A percentile compares a stretch with the other conserved stretches of the same genome.
These are phyloP conservation scores for Nakazawaea laoshanensis DNA, from an alignment of 805 yeast genomes.

Conservation along the genomic window DNA sequence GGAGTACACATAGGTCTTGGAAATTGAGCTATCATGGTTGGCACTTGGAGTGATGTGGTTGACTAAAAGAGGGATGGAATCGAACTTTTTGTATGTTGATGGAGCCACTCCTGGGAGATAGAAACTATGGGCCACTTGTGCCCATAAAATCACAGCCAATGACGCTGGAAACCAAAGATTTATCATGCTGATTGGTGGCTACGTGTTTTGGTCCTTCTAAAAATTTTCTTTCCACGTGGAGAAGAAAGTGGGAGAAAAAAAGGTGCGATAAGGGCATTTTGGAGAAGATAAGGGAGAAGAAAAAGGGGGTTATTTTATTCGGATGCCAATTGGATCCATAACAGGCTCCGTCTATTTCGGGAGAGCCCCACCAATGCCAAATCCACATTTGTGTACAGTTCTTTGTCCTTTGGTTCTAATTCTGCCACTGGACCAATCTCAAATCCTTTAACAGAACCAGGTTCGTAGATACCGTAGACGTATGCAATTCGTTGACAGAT, in stretches of 20 bases:
- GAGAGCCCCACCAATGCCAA: conserved; percentile 2
- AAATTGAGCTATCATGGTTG: conserved; percentile 28
- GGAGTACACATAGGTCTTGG: conserved; percentile 56
- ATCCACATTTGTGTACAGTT: neutral
- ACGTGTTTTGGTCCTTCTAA: neutral
- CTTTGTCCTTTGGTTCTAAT: neutral
- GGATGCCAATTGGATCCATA: conserved; percentile 8
- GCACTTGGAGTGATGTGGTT: conserved; percentile 84
- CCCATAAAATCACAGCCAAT: conserved; percentile 11
- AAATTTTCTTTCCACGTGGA: neutral
- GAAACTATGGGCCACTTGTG: conserved; percentile 39
- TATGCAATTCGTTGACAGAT: conserved; percentile 29
- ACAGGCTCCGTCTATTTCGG: conserved; percentile 18
- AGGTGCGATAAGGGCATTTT: too few relatives aligned
- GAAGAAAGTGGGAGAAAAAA: too few relatives aligned
- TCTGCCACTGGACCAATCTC: too few relatives aligned
- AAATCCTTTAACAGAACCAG: conserved; percentile 1
- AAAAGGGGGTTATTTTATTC: too few relatives aligned
- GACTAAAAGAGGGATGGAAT: conserved; percentile 68
- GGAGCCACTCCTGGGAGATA: conserved; percentile 97
- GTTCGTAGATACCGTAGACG: conserved; percentile 16
- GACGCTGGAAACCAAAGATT: neutral
- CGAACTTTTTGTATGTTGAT: conserved; percentile 70
- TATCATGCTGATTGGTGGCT: neutral
- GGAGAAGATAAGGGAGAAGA: too few relatives aligned